A percentile compares a stretch with the other conserved stretches of the same genome.
These are phyloP conservation scores for Hemisphaericaspora xylofermentans DNA, from an alignment of 1,139 yeast species.

Conservation along the genomic window DNA sequence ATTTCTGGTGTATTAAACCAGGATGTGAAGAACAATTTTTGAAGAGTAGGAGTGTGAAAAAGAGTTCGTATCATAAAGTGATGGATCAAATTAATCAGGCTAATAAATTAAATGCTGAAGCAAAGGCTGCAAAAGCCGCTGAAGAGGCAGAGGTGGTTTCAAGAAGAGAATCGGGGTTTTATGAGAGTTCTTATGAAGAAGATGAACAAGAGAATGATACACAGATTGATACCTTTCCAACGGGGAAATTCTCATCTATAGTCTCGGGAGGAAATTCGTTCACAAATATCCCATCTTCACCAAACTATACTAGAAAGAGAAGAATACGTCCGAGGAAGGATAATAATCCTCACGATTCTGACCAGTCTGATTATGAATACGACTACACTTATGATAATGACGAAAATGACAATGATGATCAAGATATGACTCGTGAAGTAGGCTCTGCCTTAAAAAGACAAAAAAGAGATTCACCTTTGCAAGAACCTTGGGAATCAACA, in stretches of 20 bases:
- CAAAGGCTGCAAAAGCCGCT: constrained; percentile 9
- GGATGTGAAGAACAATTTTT: constrained; percentile 84
- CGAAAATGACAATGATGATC: constrained; percentile 15
- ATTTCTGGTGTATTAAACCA: constrained; percentile 87
- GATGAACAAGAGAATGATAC: neutral
- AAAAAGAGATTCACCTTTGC: constrained; percentile 2
- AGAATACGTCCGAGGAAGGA: constrained; percentile 4
- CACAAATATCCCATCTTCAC: constrained; percentile 34
- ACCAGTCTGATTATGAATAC: constrained; percentile 4
- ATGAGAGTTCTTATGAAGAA: neutral
- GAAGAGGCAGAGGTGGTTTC: neutral
- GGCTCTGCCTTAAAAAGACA: constrained; percentile 18
- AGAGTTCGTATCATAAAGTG: constrained; percentile 44
- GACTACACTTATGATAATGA: constrained; percentile 14
- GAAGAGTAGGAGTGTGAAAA: constrained; percentile 55
- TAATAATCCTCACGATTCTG: constrained; percentile 10
- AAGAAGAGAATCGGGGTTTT: neutral
- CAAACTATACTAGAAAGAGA: constrained; percentile 19
- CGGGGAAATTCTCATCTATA: neutral
- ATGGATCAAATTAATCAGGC: constrained; percentile 41
- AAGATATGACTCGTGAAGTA: constrained; percentile 12
- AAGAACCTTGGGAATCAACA: constrained; percentile 9
- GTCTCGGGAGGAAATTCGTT: constrained; percentile 15
- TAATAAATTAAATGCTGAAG: constrained; percentile 13
- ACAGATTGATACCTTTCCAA: constrained; percentile 2